Evolutionary conservation across 139 green algal species (phyloP), one percentile per base, ranked within the genome.

Genomic region (Edaphochlamys debaryana): DNA sequence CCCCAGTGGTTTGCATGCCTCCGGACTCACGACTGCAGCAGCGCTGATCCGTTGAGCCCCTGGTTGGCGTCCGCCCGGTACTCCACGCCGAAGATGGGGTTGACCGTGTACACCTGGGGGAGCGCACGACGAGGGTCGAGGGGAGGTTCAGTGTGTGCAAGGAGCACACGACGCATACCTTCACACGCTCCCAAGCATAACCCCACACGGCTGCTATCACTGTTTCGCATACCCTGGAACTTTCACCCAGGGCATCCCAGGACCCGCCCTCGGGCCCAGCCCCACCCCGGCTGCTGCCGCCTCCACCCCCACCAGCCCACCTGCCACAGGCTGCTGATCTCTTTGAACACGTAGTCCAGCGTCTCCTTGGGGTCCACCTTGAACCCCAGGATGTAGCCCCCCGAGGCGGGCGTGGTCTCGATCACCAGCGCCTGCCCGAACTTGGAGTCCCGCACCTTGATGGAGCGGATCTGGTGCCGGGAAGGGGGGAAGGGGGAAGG

Each of bases 331-430:
- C 79, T 85, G 67, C 70, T 85, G 48, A 95, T 89, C 83, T 96
- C 93, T 80, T 93, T 94, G 87, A 81, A 88, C n/a, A 94, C 88
- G 48, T 94, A 92, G 45, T 93, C 87, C 84, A 94, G 58, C 5
- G 87, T 93, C 74, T 94, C 89, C 70, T 80, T 85, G 22, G 92
- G 92, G 83, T 94, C 90, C 23, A 95, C 82, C 73, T 90, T 93
- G 90, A 96, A 96, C 27, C 93, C 93, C 63, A 96, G 85, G 36
- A 96, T 82, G 86, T 95, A 96, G 34, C 91, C 89, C 17, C 92
- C 92, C 56, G 75, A 89, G 17, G 41, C 40, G 4, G 80, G n/a
- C 1, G 67, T 89, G 40, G 91, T 94, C 82, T 95, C 92, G 4
- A 96, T 79, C 41, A 95, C 93, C 64, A 96, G 87, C n/a, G 90